Evolutionary conservation across 2,329 filamentous ascomycete species (phyloP).

Genomic region (Balansia obtecta): DNA sequence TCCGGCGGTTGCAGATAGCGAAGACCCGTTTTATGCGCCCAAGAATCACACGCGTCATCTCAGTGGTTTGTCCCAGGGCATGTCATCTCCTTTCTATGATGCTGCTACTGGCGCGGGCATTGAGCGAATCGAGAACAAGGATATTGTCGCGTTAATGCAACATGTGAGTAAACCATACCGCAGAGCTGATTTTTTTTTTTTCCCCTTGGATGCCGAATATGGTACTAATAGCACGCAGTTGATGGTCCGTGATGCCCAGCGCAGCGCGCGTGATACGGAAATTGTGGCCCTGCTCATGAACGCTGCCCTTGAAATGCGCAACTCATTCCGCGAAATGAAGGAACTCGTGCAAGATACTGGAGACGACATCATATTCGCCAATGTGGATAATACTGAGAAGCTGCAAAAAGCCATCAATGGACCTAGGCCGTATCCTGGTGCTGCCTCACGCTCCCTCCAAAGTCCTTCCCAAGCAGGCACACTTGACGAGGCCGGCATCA

Average conservation of each 20-base stretch:
- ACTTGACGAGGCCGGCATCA: constrained; percentile 47
- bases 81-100: constrained; percentile 83
- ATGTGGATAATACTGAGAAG: constrained; percentile 78
- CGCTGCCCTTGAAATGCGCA: constrained; percentile 92
- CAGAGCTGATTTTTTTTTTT: background rate
- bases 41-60: constrained; percentile 53
- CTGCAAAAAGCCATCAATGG: constrained; percentile 75
- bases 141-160: constrained; percentile 96
- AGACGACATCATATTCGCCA: constrained; percentile 76
- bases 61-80: constrained; percentile 85
- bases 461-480: constrained; percentile 43
- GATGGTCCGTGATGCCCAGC: constrained; percentile 90
- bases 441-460: constrained; percentile 46
- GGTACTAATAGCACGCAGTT: constrained; percentile 37
- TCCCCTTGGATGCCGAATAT: background rate
- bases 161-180: constrained; percentile 46
- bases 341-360: constrained; percentile 73
- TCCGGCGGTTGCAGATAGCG: constrained; percentile 33
- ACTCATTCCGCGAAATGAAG: constrained; percentile 91
- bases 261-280: constrained; percentile 91
- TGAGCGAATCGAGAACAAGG: constrained; percentile 87
- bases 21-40: constrained; percentile 53
- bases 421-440: constrained; percentile 68
- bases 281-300: constrained; percentile 90
- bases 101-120: constrained; percentile 76